Evolutionary conservation across 495 filamentous ascomycete genomes (phyloP).

Genomic region (Trypethelium eluteriae): DNA sequence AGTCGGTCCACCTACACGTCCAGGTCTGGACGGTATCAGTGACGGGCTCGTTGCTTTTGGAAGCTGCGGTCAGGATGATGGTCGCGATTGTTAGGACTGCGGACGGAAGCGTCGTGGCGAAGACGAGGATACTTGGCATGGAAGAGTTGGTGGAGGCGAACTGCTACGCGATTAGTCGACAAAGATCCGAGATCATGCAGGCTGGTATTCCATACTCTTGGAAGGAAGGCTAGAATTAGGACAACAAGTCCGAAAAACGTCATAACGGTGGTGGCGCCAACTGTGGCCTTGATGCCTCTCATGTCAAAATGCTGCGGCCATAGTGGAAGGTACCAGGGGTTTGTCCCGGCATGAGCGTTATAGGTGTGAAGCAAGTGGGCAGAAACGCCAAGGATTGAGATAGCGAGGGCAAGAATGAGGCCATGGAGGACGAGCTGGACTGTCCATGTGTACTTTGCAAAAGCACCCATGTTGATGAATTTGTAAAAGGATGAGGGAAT

Average conservation of each 20-base stretch:
- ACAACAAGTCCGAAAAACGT: neutral
- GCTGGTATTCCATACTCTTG: constrained; percentile 16
- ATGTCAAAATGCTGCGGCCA: constrained; percentile 36
- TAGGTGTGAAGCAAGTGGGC: neutral
- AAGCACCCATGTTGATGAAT: neutral
- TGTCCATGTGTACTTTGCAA: constrained; percentile 10
- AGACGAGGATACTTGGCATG: constrained; percentile 22
- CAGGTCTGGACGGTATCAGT: constrained; percentile 31
- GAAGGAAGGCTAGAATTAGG: constrained; percentile 1
- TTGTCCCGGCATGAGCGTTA: constrained; percentile 29
- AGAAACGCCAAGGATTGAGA: constrained; percentile 5
- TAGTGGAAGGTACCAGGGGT: constrained; percentile 36
- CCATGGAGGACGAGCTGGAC: neutral
- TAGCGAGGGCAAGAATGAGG: neutral
- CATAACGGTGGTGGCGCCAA: constrained; percentile 27
- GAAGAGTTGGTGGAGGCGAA: constrained; percentile 6
- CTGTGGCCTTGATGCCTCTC: constrained; percentile 28
- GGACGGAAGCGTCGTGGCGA: constrained; percentile 27
- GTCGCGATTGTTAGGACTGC: constrained; percentile 26
- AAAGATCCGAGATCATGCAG: neutral
- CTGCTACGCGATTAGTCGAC: neutral
- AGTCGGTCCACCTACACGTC: constrained; percentile 26
- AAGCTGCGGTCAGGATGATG: constrained; percentile 30
- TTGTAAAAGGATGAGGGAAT: neutral
- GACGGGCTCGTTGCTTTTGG: constrained; percentile 30